phyloP scores from a whole-genome alignment of 2,329 filamentous ascomycete genomes.

The Monilinia laxa region DNA sequence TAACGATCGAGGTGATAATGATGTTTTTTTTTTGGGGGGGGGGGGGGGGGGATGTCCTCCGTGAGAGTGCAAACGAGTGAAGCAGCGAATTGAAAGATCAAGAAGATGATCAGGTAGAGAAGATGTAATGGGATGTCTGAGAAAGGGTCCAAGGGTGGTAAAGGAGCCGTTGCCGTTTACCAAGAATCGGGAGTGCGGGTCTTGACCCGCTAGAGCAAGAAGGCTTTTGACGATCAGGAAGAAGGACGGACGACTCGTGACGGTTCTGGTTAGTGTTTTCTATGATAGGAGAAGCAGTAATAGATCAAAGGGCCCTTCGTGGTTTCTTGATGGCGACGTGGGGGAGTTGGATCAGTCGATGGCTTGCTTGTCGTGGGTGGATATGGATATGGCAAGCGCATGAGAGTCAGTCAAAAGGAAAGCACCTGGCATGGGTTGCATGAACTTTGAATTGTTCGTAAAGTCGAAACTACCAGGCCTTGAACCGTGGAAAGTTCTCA shows the following conservation, averaged over 20 bases:
- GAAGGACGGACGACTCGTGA: slow-evolving; percentile 20
- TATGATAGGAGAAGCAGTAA: slow-evolving; percentile 22
- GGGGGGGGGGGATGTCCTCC: slow-evolving; percentile 20
- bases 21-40: too few relatives aligned
- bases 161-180: slow-evolving; percentile 26
- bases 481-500: slow-evolving; percentile 21
- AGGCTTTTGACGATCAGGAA: slow-evolving; percentile 22
- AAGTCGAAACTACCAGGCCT: slow-evolving; percentile 18
- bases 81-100: slow-evolving; percentile 25
- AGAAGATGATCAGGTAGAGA: slow-evolving; percentile 27
- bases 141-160: slow-evolving; percentile 27
- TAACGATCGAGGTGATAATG: slow-evolving; percentile 26
- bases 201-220: slow-evolving; percentile 27
- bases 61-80: slow-evolving; percentile 29
- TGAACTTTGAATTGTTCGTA: slow-evolving; percentile 27
- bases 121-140: slow-evolving; percentile 29
- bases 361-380: slow-evolving; percentile 27
- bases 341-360: slow-evolving; percentile 17
- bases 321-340: slow-evolving; percentile 18
- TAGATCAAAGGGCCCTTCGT: slow-evolving; percentile 13
- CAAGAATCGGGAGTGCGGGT: slow-evolving; percentile 38
- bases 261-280: slow-evolving; percentile 20
- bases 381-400: slow-evolving; percentile 30
- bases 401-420: slow-evolving; percentile 28
- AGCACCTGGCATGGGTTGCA: slow-evolving; percentile 29